Conservation (phyloP, 2,329 filamentous ascomycete genomes). For the Magnaporthales sp. region DNA sequence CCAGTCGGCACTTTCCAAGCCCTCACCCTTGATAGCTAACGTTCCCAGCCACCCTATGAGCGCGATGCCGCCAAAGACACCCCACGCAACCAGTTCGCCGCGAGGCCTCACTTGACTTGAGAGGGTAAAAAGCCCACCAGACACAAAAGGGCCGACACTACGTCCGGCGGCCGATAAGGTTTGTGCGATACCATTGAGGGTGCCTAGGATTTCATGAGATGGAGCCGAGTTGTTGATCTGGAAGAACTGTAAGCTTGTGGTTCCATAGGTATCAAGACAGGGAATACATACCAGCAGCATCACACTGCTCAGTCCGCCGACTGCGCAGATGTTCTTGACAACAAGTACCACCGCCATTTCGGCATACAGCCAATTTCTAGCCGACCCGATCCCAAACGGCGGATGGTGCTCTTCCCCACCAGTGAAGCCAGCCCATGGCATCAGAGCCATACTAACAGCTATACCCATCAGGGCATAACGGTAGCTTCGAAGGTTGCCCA, state of each 20-base stretch:
- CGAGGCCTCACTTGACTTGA: constrained; percentile 66
- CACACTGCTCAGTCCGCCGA: constrained; percentile 83
- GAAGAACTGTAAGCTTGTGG: neutral
- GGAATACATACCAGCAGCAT: constrained; percentile 59
- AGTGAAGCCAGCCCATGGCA: constrained; percentile 83
- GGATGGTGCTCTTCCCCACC: constrained; percentile 30
- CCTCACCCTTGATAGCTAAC: constrained; percentile 62
- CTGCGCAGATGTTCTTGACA: constrained; percentile 82
- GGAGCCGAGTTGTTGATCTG: constrained; percentile 92
- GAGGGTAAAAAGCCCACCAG: constrained; percentile 76
- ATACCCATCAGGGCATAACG: constrained; percentile 70
- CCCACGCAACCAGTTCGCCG: constrained; percentile 80
- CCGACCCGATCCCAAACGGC: constrained; percentile 48
- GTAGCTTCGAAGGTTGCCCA: constrained; percentile 84
- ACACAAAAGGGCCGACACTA: constrained; percentile 80
- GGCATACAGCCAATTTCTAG: constrained; percentile 63
- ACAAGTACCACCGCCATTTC: constrained; percentile 77
- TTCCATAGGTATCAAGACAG: neutral
- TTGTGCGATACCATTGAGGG: constrained; percentile 88
- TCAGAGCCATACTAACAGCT: constrained; percentile 71
- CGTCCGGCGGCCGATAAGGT: constrained; percentile 86
- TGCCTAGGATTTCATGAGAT: constrained; percentile 76
- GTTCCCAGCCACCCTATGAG: constrained; percentile 74
- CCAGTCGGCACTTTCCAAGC: constrained; percentile 52
- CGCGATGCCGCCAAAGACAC: constrained; percentile 75